phyloP scores from a whole-genome alignment of 768 basidiomycete species.

The Termitomyces sp. region DNA sequence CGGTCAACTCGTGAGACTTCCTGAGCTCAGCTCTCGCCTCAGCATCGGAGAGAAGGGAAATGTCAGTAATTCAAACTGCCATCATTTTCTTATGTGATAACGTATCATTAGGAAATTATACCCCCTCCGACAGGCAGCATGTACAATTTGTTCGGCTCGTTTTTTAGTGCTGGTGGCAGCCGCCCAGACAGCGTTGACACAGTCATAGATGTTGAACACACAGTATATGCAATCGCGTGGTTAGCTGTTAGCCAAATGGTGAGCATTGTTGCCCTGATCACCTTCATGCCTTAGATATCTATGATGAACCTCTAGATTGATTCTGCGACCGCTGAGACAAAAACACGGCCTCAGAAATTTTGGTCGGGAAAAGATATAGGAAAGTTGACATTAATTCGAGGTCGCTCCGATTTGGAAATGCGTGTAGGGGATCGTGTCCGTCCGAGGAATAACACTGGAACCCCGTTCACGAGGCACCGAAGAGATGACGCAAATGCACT shows the following conservation, averaged over 20 bases:
- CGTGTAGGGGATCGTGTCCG: conserved; percentile 72
- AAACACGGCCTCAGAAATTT: conserved; percentile 68
- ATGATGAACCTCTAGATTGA: conserved; percentile 49
- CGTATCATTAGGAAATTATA: conserved; percentile 56
- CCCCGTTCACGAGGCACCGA: conserved; percentile 62
- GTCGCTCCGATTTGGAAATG: conserved; percentile 58
- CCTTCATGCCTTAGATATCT: background rate
- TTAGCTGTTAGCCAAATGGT: conserved; percentile 86
- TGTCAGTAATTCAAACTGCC: conserved; percentile 38
- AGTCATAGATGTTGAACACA: conserved; percentile 71
- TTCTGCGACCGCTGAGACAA: conserved; percentile 46
- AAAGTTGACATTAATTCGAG: conserved; percentile 61
- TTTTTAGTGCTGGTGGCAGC: conserved; percentile 37
- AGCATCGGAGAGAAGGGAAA: conserved; percentile 71
- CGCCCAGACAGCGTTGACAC: conserved; percentile 49
- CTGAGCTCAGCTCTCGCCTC: conserved; percentile 75
- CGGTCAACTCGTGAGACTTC: conserved; percentile 64
- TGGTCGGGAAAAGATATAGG: conserved; percentile 68
- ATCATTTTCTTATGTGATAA: conserved; percentile 6
- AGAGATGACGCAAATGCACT: conserved; percentile 38
- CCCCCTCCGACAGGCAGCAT: conserved; percentile 46
- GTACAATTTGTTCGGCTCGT: conserved; percentile 43
- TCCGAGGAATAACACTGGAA: conserved; percentile 45
- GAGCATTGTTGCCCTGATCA: conserved; percentile 21
- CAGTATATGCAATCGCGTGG: conserved; percentile 81